phyloP scores from a whole-genome alignment of 208 protist genomes.

The Trypanosoma rangeli region DNA sequence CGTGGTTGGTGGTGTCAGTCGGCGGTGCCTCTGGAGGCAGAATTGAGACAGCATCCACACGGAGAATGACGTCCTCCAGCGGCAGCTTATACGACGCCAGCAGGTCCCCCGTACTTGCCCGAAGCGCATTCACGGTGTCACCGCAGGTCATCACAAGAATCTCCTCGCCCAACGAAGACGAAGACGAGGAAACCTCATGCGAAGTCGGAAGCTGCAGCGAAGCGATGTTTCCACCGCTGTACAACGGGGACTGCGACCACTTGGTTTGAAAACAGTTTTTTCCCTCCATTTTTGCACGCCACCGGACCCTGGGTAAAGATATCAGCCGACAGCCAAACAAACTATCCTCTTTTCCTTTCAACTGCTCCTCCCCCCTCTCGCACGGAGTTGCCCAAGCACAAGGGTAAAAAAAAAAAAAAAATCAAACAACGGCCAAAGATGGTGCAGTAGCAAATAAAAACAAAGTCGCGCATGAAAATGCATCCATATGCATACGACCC shows the following conservation, averaged over 20 bases:
- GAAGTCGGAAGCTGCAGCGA: conserved; percentile 45
- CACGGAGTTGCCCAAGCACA: too few relatives aligned
- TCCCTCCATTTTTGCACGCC: conserved; percentile 60
- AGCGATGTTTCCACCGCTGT: conserved; percentile 81
- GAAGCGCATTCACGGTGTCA: conserved; percentile 79
- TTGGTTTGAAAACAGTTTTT: conserved; percentile 87
- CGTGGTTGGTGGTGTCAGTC: not conserved
- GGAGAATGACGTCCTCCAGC: conserved; percentile 82
- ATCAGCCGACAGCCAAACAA: conserved; percentile 3
- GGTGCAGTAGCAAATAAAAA: too few relatives aligned
- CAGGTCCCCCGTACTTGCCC: conserved; percentile 47
- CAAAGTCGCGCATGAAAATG: too few relatives aligned
- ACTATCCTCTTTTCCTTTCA: not conserved
- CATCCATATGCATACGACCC: too few relatives aligned
- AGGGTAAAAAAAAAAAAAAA: too few relatives aligned
- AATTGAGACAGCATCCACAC: conserved; percentile 76
- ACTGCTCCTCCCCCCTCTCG: too few relatives aligned
- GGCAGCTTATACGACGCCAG: conserved; percentile 76
- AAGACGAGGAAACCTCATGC: not conserved
- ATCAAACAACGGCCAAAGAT: too few relatives aligned
- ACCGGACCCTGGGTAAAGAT: not conserved
- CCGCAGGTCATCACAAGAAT: conserved; percentile 81
- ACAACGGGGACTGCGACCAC: conserved; percentile 84
- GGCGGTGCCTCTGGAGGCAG: conserved; percentile 1
- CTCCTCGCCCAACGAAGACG: conserved; percentile 29